A percentile compares a stretch with the other conserved stretches of the same genome.
Conservation (phyloP, 1,284 basidiomycete species). For the Neolentinus lepideus region DNA sequence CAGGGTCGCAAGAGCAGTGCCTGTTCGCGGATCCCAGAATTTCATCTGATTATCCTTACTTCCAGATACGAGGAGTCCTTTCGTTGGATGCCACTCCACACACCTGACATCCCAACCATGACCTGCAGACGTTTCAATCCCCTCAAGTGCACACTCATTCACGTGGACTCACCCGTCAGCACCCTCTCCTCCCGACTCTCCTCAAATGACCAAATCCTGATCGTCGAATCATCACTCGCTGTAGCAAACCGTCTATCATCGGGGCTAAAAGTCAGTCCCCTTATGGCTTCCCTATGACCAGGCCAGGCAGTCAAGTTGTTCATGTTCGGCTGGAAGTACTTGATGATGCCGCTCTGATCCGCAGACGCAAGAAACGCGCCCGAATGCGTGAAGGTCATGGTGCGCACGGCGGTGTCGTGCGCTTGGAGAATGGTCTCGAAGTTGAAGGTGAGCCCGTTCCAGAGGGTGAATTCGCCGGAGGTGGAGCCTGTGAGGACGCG, state of each 20-base stretch:
- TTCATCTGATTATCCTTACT: constrained; percentile 98
- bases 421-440: constrained; percentile 99
- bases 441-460: constrained; percentile 99
- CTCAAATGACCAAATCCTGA: constrained; percentile 95
- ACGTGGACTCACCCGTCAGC: constrained; percentile 58
- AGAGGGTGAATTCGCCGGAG: constrained; percentile 96
- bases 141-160: neutral
- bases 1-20: constrained; percentile 83
- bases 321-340: constrained; percentile 99
- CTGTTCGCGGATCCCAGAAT: constrained; percentile 96
- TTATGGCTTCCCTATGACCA: constrained; percentile 85
- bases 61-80: constrained; percentile 90
- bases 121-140: constrained; percentile 33
- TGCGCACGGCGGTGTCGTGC: constrained; percentile 90
- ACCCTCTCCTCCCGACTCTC: constrained; percentile 84
- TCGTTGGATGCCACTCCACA: constrained; percentile 97
- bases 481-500: constrained; percentile 93
- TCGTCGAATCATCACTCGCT: constrained; percentile 89
- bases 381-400: constrained; percentile 86
- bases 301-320: constrained; percentile 95
- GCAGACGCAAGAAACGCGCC: constrained; percentile 89
- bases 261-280: constrained; percentile 87
- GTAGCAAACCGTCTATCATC: constrained; percentile 91
- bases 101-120: constrained; percentile 99
- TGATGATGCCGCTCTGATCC: constrained; percentile 92